A percentile compares a stretch with the other conserved stretches of the same genome.
Evolutionary conservation across 768 basidiomycete genomes (phyloP).

Genomic region (Termitomyces sp.): DNA sequence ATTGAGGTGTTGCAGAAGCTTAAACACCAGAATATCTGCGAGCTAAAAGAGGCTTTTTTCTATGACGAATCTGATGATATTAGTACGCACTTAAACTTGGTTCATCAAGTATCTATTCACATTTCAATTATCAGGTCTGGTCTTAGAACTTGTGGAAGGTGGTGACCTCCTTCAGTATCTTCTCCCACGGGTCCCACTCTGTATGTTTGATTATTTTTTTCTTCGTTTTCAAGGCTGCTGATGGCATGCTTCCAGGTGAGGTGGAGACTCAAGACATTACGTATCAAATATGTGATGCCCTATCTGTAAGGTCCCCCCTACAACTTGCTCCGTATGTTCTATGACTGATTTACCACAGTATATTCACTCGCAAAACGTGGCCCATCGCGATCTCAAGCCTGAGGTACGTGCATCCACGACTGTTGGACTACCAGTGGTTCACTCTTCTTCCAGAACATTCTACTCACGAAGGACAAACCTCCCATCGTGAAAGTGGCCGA

Average conservation of each 20-base stretch:
- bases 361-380: conserved; percentile 71
- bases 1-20: conserved; percentile 76
- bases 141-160: conserved; percentile 82
- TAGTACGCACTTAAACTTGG: conserved; percentile 35
- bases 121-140: conserved; percentile 49
- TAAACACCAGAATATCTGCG: conserved; percentile 80
- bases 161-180: conserved; percentile 87
- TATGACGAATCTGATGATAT: conserved; percentile 54
- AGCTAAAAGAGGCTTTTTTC: conserved; percentile 72
- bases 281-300: conserved; percentile 81
- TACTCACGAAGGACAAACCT: conserved; percentile 66
- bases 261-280: conserved; percentile 64
- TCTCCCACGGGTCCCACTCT: conserved; percentile 52
- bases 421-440: not conserved
- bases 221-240: not conserved
- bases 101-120: not conserved
- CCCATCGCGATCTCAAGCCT: conserved; percentile 94
- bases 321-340: not conserved
- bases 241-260: conserved; percentile 40
- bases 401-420: conserved; percentile 43
- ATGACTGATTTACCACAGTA: conserved; percentile 36
- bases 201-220: conserved; percentile 37
- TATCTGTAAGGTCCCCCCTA: conserved; percentile 47
- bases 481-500: conserved; percentile 89
- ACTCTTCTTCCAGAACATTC: conserved; percentile 59